phyloP scores from a whole-genome alignment of 345 rosid genomes.

The Camelina laxa region DNA sequence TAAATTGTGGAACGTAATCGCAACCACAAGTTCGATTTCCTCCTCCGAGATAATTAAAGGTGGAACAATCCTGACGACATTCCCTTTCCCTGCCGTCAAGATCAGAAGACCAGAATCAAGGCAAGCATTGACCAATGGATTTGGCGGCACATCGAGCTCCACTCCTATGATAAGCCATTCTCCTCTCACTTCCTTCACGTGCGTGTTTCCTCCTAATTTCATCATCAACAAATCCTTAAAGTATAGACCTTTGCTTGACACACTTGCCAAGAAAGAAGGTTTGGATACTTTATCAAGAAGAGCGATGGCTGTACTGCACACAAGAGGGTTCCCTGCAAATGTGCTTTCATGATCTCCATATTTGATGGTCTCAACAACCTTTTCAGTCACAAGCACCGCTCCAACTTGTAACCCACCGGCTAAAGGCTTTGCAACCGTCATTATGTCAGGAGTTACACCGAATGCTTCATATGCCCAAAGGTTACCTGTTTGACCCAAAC shows the following conservation, averaged over 20 bases:
- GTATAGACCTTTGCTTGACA: constrained; percentile 65
- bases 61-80: constrained; percentile 83
- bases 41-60: constrained; percentile 80
- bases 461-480: constrained; percentile 85
- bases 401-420: constrained; percentile 95
- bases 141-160: constrained; percentile 70
- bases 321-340: constrained; percentile 83
- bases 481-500: constrained; percentile 76
- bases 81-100: constrained; percentile 84
- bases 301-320: constrained; percentile 67
- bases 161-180: constrained; percentile 79
- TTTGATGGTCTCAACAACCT: constrained; percentile 67
- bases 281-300: constrained; percentile 72
- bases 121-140: constrained; percentile 70
- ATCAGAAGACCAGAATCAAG: constrained; percentile 70
- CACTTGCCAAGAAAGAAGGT: constrained; percentile 74
- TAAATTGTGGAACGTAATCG: constrained; percentile 49
- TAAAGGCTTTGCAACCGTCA: constrained; percentile 96
- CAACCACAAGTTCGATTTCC: constrained; percentile 69
- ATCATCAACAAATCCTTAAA: constrained; percentile 59
- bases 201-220: constrained; percentile 67
- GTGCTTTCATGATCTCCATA: constrained; percentile 92
- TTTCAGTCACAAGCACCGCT: constrained; percentile 78
- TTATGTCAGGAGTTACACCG: constrained; percentile 73
- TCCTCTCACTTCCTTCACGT: constrained; percentile 88